Evolutionary conservation across 345 rosid species (phyloP), one percentile per base, ranked within the genome.

Genomic region (Syzygium jambos): DNA sequence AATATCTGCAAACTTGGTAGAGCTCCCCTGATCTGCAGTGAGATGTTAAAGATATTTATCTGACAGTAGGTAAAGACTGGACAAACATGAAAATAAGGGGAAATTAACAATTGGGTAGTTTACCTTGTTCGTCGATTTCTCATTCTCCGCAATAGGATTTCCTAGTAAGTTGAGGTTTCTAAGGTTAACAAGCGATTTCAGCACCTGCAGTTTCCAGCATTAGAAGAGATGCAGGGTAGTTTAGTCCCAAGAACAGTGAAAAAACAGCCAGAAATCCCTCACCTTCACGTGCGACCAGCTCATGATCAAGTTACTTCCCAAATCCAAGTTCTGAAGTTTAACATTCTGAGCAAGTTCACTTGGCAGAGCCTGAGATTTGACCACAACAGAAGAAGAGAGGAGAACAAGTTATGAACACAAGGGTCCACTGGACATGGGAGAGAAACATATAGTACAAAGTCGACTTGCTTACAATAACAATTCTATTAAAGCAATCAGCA

Each of bases 221-320:
- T n/a, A 85, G 30, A 73, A 77, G 78, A 73, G 13, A 49, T 11
- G 87, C 49, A n/a, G 21, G 15, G 17, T 15, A 30, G 9, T 41
- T 54, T 51, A 29, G 41, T 30, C 51, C 27, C 61, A 78, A 85
- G 34, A 84, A 57, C 65, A 55, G 53, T 2, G 27, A 15, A 51
- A 88, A 53, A 3, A 43, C n/a, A 59, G 25, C 13, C 55, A 11
- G 11, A 23, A 61, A 57, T 82, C 23, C 43, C 90, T 82, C 78
- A 96, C 99, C 99, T 95, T 95, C 89, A 97, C 77, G 84, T 95
- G 97, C 63, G 96, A 93, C 95, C 95, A 90, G 78, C 93, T 91
- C 6, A 89, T 87, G 87, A 97, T 93, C 90, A 89, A 89, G 89
- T 97, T 97, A 93, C 95, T 97, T 85, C 99, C 99, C 91, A 97